Evolutionary conservation across 2,329 filamentous ascomycete species (phyloP).

Genomic region (Hymenoscyphus infarciens): DNA sequence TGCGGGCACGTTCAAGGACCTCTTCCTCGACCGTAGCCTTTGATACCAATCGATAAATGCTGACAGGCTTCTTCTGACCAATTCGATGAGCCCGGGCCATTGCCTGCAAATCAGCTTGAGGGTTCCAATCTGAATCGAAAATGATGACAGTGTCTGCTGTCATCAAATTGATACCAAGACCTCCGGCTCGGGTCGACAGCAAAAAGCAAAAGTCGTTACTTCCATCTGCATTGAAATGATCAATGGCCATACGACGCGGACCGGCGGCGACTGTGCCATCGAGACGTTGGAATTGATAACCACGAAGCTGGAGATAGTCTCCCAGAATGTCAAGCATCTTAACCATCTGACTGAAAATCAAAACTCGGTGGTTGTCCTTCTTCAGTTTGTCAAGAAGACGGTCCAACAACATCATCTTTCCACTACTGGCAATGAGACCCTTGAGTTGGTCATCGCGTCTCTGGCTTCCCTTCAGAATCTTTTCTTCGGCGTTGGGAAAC

Average conservation of each 20-base stretch:
- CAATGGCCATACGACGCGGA: slow-evolving; percentile 87
- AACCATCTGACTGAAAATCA: slow-evolving; percentile 99
- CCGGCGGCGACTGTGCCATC: slow-evolving; percentile 92
- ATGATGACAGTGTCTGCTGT: slow-evolving; percentile 97
- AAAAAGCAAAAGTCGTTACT: slow-evolving; percentile 97
- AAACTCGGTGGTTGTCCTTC: slow-evolving; percentile 87
- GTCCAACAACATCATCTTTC: slow-evolving; percentile 99
- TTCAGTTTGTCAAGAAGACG: slow-evolving; percentile 91
- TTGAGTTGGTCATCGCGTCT: slow-evolving; percentile 89
- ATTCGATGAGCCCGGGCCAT: slow-evolving; percentile 99
- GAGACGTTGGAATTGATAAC: slow-evolving; percentile 92
- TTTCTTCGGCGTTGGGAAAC: slow-evolving; percentile 91
- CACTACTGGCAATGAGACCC: slow-evolving; percentile 91
- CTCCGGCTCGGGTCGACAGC: slow-evolving; percentile 90
- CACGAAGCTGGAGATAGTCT: slow-evolving; percentile 87
- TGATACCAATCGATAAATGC: slow-evolving; percentile 91
- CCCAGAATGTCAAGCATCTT: slow-evolving; percentile 96
- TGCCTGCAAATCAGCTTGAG: slow-evolving; percentile 93
- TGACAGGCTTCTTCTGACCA: slow-evolving; percentile 92
- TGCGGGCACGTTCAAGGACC: slow-evolving; percentile 89
- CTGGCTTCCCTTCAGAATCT: slow-evolving; percentile 74
- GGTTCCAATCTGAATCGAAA: slow-evolving; percentile 99
- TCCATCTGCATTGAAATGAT: slow-evolving; percentile 96
- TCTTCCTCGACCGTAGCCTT: slow-evolving; percentile 99
- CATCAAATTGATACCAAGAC: slow-evolving; percentile 98